These are phyloP conservation scores for Umbelopsis vinacea DNA, from an alignment of 192 early-diverging fungal species.

Conservation along the genomic window DNA sequence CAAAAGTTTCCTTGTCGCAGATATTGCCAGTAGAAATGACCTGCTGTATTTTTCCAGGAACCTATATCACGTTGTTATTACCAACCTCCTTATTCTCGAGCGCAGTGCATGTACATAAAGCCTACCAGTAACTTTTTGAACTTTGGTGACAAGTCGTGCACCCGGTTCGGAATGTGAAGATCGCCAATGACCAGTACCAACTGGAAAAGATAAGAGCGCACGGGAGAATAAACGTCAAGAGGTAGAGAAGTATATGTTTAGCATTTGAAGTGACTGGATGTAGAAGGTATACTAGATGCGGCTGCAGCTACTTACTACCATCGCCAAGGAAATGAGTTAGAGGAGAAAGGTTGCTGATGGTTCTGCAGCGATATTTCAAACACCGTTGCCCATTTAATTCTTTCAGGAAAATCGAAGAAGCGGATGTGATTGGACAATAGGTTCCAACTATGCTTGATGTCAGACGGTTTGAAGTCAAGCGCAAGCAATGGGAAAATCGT, in stretches of 20 bases:
- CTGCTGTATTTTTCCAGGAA: slow-evolving; percentile 95
- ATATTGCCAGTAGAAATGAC: slow-evolving; percentile 94
- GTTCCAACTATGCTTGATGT: too few relatives aligned
- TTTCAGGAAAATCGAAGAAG: neutral
- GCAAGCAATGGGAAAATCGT: too few relatives aligned
- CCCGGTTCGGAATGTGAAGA: slow-evolving; percentile 93
- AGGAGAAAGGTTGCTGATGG: neutral
- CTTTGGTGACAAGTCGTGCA: slow-evolving; percentile 84
- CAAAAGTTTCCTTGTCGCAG: slow-evolving; percentile 79
- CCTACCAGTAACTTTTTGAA: slow-evolving; percentile 91
- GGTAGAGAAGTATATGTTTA: neutral
- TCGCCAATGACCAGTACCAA: slow-evolving; percentile 91
- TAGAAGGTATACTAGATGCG: neutral
- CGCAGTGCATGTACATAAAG: neutral
- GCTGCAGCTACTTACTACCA: slow-evolving; percentile 2
- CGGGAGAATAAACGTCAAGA: neutral
- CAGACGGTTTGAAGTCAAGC: too few relatives aligned
- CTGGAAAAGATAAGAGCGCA: slow-evolving; percentile 33
- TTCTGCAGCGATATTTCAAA: slow-evolving; percentile 3
- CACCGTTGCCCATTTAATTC: neutral
- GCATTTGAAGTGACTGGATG: neutral
- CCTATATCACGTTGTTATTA: slow-evolving; percentile 38
- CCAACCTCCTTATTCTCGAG: neutral
- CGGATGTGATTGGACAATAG: too few relatives aligned
- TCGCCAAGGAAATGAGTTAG: slow-evolving; percentile 14